Evolutionary conservation across 495 filamentous ascomycete genomes (phyloP), one percentile per base, ranked within the genome.

Genomic region (Talaromyces proteolyticus): DNA sequence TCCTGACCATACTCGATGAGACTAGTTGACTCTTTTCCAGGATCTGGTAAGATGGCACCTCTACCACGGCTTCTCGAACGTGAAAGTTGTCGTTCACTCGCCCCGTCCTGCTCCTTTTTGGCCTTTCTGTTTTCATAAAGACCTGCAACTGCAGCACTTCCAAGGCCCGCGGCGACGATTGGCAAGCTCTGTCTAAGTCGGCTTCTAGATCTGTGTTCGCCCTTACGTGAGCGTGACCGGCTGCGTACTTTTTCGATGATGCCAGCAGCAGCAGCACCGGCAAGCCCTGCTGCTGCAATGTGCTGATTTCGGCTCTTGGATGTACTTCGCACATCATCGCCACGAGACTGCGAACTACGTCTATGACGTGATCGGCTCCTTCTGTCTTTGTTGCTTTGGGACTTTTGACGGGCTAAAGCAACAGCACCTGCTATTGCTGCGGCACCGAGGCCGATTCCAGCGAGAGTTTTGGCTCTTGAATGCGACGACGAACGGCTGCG

Each of bases 1-100:
- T 80, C 75, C 40, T 79, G 76, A 53, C 87, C 89, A 69, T 92
- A 92, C 64, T 91, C 87, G 69, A 94, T 88, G 69, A 93, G 74
- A 51, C 81, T 85, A 69, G 78, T 70, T 37, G 67, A 80, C 64
- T 79, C 75, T 54, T 74, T 73, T 29, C 70, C 65, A 53, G 76
- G 76, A 60, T 82, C 78, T 51, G 76, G 65, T 54, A 78, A 81
- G 59, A 65, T 72, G 57, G 73, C 72, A 26, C 74, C 73, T 40
- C 68, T 61, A 45, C 75, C 74, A 57, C 78, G 74, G 63, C 80
- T 82, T 58, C 71, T 72, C 26, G 75, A 78, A 51, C 74, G 65
- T 6, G 80, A 82, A 47, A 76, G 74, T 25, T 72, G 72, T 46
- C 66, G 62, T 56, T 53, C 52, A 1, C 54, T 63, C 58, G 73